Evolutionary conservation across 768 basidiomycete genomes (phyloP), one percentile per base, ranked within the genome.

Genomic region (Goffeauzyma gilvescens): DNA sequence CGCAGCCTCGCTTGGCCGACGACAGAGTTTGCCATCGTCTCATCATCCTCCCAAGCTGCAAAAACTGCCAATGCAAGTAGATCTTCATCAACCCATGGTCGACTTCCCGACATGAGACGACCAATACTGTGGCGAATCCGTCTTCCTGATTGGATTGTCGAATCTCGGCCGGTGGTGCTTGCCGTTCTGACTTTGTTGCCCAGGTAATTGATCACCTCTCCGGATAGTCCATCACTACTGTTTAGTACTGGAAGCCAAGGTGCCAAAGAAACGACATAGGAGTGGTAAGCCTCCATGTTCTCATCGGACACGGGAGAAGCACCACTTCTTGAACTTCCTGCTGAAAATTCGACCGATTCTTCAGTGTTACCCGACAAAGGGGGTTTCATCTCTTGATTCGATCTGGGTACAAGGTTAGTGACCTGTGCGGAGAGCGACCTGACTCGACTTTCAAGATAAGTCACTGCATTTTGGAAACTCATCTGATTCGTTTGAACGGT

Each of bases 1-100:
- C 18, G 23, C n/a, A 17, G 22, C n/a, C 42, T 37, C 13, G 42
- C 47, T 40, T 44, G 47, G 12, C 42, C 30, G 15, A 49, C 30
- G 4, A 38, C 42, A 31, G 37, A 27, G 20, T 38, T 33, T 6
- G 38, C 31, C 17, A 49, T 20, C 10, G 36, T 32, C 32, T 17
- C 31, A 23, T 44, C 32, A 15, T 32, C 42, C 32, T 49, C 47
- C 47, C 47, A 49, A 8, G 35, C 44, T 25, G 44, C 44, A 21
- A 39, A 39, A 4, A 38, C 37, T 18, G 38, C 38, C 15, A 38
- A 26, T 21, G 44, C 44, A 8, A 38, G 38, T 3, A 45, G 20
- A 18, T 45, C 38, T 12, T 39, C 38, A 17, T 38, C 28, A 5
- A 45, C 27, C 22, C 44, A 22, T 13, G 37, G 37, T 12, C 37